Percentiles rank a stretch among this genome's conserved stretches.
phyloP scores from a whole-genome alignment of 768 basidiomycete species.

The Dictyophora rubrovolvata region DNA sequence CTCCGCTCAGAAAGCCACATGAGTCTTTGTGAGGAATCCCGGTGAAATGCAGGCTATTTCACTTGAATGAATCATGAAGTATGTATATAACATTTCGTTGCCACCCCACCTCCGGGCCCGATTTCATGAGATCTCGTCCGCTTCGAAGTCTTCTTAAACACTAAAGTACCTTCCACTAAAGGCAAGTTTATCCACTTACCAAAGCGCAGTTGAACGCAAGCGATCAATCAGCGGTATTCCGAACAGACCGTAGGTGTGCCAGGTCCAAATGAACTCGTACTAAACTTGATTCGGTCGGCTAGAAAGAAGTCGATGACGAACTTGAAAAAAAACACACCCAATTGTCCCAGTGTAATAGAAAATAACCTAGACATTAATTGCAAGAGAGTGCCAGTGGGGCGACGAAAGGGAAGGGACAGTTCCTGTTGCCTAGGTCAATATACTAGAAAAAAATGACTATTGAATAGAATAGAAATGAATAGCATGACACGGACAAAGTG shows the following conservation, averaged over 20 bases:
- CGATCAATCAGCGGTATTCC: background rate
- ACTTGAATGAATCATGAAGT: background rate
- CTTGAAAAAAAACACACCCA: too few relatives aligned
- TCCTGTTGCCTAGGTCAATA: too few relatives aligned
- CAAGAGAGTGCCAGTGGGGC: too few relatives aligned
- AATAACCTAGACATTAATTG: too few relatives aligned
- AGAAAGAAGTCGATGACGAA: too few relatives aligned
- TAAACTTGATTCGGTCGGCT: background rate
- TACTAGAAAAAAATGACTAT: too few relatives aligned
- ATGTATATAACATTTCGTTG: background rate
- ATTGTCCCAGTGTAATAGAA: too few relatives aligned
- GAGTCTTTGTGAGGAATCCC: background rate
- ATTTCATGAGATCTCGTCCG: background rate
- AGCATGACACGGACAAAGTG: too few relatives aligned
- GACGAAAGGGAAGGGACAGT: too few relatives aligned
- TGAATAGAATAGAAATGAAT: too few relatives aligned
- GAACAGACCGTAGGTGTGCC: background rate
- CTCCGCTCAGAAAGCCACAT: background rate
- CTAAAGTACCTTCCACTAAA: background rate
- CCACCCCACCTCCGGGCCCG: background rate
- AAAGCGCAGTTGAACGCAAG: too few relatives aligned
- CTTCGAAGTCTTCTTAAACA: background rate
- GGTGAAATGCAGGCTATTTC: background rate
- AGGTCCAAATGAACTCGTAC: background rate
- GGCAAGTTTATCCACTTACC: background rate